Evolutionary conservation across 139 green algal species (phyloP), one percentile per base, ranked within the genome.

Genomic region (Desmodesmus armatus): DNA sequence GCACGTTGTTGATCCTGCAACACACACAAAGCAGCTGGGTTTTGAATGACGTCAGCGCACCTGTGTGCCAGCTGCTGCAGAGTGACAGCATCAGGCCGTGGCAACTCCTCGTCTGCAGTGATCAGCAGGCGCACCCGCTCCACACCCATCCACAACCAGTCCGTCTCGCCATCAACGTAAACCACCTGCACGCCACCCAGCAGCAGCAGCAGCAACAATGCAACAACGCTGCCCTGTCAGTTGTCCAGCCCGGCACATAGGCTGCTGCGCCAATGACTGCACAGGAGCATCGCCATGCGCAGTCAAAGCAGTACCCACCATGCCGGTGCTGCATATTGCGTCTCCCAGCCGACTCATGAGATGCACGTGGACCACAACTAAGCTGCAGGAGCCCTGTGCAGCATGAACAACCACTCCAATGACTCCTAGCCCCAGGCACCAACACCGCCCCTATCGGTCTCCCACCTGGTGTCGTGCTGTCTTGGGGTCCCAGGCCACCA

Each of bases 91-190:
- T 51, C 39, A 31, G 90, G 84, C 2, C 55, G 41, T 17, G 41
- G 39, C 65, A 94, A 71, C 74, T n/a, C 33, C 84, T 94, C 89
- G 0, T 89, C 83, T n/a, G 89, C 55, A 17, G 65, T 43, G 31
- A 92, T 43, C 67, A 89, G 53, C 65, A 96, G 79, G 6, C 90
- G 87, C 67, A 96, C 87, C 3, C 89, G 85, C 87, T 95, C 91
- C 0, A 81, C 80, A 1, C 88, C 91, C 13, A 96, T 58, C 31
- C 86, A 88, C 40, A 91, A 40, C 0, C 84, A 39, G 60, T 93
- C 91, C 13, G 27, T 43, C 25, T 91, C 86, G 21, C 90, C 90
- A 83, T 96, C 93, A 17, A 79, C 82, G 76, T 96, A 95, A 33
- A 96, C 88, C 91, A 53, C 21, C 17, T 13, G 39, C 0, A 25